Evolutionary conservation across 2,329 filamentous ascomycete species (phyloP).

Genomic region (Chaetomiaceae sp.): DNA sequence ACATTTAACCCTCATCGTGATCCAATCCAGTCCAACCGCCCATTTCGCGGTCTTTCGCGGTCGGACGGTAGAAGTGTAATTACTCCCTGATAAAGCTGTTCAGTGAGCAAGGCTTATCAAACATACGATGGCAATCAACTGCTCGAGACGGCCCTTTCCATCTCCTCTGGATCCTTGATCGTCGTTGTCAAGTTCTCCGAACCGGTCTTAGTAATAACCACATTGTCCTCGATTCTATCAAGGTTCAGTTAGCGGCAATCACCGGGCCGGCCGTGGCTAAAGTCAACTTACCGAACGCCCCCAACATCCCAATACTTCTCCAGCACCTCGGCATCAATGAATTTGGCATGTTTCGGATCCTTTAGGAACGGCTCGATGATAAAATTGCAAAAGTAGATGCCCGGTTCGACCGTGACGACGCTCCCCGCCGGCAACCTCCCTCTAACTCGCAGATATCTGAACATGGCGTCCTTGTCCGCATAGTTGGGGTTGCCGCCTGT

Average conservation of each 20-base stretch:
- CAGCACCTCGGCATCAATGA: conserved; percentile 69
- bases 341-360: conserved; percentile 67
- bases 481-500: conserved; percentile 75
- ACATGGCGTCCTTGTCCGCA: conserved; percentile 75
- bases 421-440: conserved; percentile 69
- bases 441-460: conserved; percentile 78
- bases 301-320: conserved; percentile 79
- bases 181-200: conserved; percentile 62
- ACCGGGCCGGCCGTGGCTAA: too few species aligned
- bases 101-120: too few species aligned
- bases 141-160: conserved; percentile 50
- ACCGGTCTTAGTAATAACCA: conserved; percentile 58
- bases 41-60: too few species aligned
- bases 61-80: too few species aligned
- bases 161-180: conserved; percentile 55
- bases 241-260: neutral
- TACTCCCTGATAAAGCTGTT: too few species aligned
- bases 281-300: conserved; percentile 56
- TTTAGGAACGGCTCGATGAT: conserved; percentile 78
- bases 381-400: conserved; percentile 87
- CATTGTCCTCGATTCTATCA: conserved; percentile 55
- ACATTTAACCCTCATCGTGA: too few species aligned
- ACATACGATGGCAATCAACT: too few species aligned
- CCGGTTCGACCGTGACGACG: conserved; percentile 93
- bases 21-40: too few species aligned